phyloP scores from a whole-genome alignment of 257 asterid genomes.

The Pogostemon cablin region DNA sequence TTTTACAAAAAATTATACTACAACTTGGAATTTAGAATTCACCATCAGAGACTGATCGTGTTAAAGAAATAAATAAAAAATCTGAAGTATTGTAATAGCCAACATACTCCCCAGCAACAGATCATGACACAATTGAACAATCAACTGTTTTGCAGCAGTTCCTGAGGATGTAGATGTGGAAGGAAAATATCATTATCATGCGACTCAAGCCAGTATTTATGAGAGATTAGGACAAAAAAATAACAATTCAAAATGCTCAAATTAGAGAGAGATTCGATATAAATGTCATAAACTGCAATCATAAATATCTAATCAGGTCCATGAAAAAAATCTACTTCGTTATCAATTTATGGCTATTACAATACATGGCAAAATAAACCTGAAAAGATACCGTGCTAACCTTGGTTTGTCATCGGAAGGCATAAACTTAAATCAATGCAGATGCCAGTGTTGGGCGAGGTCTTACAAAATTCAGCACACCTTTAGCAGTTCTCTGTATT shows the following conservation, averaged over 20 bases:
- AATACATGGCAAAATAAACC: background rate
- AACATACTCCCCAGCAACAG: background rate
- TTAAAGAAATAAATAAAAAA: background rate
- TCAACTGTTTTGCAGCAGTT: conserved; percentile 25
- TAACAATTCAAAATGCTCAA: background rate
- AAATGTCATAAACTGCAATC: background rate
- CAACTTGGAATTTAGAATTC: conserved; percentile 5
- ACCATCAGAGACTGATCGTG: conserved; percentile 3
- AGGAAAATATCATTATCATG: conserved; percentile 6
- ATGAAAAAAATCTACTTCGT: too few species aligned
- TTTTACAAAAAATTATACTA: background rate
- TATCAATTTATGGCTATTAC: background rate
- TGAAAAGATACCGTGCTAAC: conserved; percentile 28
- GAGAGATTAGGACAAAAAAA: background rate
- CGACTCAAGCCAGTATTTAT: background rate
- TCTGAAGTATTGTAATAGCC: conserved; percentile 18
- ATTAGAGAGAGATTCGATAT: background rate
- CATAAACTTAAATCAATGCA: conserved; percentile 43
- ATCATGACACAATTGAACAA: conserved; percentile 5
- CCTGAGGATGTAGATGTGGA: conserved; percentile 27
- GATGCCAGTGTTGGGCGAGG: conserved; percentile 69
- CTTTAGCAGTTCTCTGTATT: conserved; percentile 90
- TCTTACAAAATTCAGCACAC: conserved; percentile 83
- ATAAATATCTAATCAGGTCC: background rate
- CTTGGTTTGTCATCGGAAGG: conserved; percentile 25